A percentile compares a stretch with the other conserved stretches of the same genome.
These are phyloP conservation scores for Blastocystis sp. DNA, from an alignment of 352 stramenopile species.

Conservation along the genomic window DNA sequence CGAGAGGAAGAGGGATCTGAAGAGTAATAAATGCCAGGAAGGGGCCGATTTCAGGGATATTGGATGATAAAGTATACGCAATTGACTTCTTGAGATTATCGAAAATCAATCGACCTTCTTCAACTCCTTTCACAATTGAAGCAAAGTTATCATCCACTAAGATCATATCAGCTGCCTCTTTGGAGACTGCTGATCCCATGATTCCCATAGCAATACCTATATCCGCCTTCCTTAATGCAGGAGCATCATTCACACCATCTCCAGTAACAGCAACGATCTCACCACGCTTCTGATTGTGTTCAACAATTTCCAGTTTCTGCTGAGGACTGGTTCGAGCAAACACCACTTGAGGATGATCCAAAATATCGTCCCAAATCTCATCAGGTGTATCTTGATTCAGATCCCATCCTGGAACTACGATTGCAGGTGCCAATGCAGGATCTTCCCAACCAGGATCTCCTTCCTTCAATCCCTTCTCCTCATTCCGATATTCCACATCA, in stretches of 20 bases:
- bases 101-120: constrained; percentile 86
- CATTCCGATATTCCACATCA: constrained; percentile 69
- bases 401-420: constrained; percentile 76
- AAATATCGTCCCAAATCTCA: constrained; percentile 77
- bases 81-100: constrained; percentile 89
- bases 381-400: constrained; percentile 73
- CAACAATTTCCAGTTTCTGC: constrained; percentile 87
- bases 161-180: constrained; percentile 87
- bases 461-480: constrained; percentile 68
- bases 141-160: constrained; percentile 92
- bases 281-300: constrained; percentile 75
- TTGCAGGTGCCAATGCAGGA: constrained; percentile 72
- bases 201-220: constrained; percentile 96
- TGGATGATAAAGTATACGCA: constrained; percentile 80
- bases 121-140: constrained; percentile 85
- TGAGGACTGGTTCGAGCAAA: constrained; percentile 87
- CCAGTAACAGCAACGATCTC: constrained; percentile 87
- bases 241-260: constrained; percentile 93
- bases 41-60: constrained; percentile 77
- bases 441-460: constrained; percentile 74
- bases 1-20: constrained; percentile 77
- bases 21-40: constrained; percentile 79
- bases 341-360: constrained; percentile 81
- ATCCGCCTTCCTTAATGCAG: constrained; percentile 86
- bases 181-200: constrained; percentile 87